These are phyloP conservation scores for Primulina huaijiensis DNA, from an alignment of 257 asterid genomes.

Conservation along the genomic window DNA sequence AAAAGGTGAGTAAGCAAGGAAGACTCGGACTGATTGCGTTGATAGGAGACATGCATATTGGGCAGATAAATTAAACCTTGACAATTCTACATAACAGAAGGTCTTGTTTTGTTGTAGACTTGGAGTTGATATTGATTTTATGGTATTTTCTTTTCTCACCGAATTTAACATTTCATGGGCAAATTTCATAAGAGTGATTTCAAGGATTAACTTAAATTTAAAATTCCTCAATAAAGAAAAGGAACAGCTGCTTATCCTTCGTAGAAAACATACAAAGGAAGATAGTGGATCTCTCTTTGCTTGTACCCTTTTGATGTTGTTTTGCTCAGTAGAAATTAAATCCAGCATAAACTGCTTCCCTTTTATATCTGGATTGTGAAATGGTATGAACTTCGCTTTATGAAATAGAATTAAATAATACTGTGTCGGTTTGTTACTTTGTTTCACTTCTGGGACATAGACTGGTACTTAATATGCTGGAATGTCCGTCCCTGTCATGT, in stretches of 20 bases:
- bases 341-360: neutral
- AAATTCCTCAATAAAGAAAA: neutral
- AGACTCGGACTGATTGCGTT: neutral
- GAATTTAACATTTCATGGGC: neutral
- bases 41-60: neutral
- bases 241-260: neutral
- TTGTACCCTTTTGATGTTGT: neutral
- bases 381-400: neutral
- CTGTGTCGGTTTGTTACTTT: neutral
- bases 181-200: neutral
- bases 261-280: neutral
- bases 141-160: neutral
- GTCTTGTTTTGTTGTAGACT: neutral
- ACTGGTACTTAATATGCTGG: constrained; percentile 12
- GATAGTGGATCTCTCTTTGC: neutral
- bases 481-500: constrained; percentile 14
- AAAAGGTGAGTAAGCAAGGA: neutral
- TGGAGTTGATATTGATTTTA: neutral
- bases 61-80: neutral
- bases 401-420: too few relatives aligned
- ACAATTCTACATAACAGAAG: neutral
- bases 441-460: constrained; percentile 6
- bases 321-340: too few relatives aligned
- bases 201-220: neutral
- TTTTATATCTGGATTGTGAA: neutral